Percentiles rank a stretch among this genome's conserved stretches.
These are phyloP conservation scores for Tetrahymena thermophila DNA, from an alignment of 73 alveolate genomes.

Conservation along the genomic window DNA sequence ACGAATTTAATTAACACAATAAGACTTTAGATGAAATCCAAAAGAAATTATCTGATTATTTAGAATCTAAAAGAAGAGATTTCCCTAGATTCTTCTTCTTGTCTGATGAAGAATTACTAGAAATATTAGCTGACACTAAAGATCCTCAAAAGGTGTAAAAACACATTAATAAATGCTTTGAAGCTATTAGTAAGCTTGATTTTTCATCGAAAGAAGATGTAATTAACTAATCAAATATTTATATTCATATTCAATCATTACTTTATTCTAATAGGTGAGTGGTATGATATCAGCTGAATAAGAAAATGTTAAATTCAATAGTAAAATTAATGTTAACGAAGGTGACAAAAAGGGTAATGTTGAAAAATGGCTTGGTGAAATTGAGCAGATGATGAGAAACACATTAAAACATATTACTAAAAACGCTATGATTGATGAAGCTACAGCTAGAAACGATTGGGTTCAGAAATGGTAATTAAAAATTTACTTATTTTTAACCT, in stretches of 20 bases:
- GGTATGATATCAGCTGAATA: constrained; percentile 92
- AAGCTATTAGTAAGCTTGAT: constrained; percentile 87
- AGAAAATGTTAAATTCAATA: constrained; percentile 78
- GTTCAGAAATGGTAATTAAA: constrained; percentile 69
- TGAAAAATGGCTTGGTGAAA: constrained; percentile 92
- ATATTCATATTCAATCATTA: background rate
- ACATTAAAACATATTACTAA: constrained; percentile 71
- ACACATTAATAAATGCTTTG: constrained; percentile 96
- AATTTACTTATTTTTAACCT: background rate
- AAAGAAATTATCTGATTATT: constrained; percentile 94
- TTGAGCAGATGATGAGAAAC: constrained; percentile 83
- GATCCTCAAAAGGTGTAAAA: constrained; percentile 94
- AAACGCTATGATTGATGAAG: constrained; percentile 61
- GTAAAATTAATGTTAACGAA: constrained; percentile 82
- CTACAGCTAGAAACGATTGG: constrained; percentile 88
- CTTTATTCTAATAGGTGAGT: constrained; percentile 4
- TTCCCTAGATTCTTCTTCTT: constrained; percentile 95
- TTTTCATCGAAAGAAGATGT: constrained; percentile 81
- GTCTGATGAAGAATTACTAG: constrained; percentile 94
- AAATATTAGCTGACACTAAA: constrained; percentile 94
- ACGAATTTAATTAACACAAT: constrained; percentile 79
- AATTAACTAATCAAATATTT: background rate
- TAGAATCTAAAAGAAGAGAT: constrained; percentile 92
- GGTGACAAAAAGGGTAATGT: constrained; percentile 95
- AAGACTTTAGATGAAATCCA: constrained; percentile 93